These are phyloP conservation scores for Colletotrichum cereale DNA, from an alignment of 2,329 filamentous ascomycete genomes.

Conservation along the genomic window DNA sequence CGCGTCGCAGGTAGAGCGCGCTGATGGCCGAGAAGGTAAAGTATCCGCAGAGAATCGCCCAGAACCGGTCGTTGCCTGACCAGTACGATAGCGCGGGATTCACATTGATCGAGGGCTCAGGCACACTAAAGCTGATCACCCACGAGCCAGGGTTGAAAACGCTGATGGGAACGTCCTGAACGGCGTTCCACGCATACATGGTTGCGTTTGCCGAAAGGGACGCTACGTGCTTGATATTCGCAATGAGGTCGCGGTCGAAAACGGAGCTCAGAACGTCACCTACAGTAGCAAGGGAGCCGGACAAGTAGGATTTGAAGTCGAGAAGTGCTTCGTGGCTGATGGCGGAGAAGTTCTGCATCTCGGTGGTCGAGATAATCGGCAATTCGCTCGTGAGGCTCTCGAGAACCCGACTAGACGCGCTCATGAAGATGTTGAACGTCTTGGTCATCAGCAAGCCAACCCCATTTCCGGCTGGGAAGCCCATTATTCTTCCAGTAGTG, in stretches of 20 bases:
- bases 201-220: conserved; percentile 42
- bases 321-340: conserved; percentile 79
- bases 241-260: conserved; percentile 56
- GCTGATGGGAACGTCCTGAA: conserved; percentile 50
- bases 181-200: conserved; percentile 42
- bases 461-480: conserved; percentile 33
- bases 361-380: conserved; percentile 64
- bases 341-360: conserved; percentile 82
- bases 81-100: conserved; percentile 75
- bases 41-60: conserved; percentile 86
- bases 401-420: conserved; percentile 61
- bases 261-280: conserved; percentile 58
- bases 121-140: conserved; percentile 68
- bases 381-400: conserved; percentile 64
- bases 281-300: conserved; percentile 54
- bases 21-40: conserved; percentile 79
- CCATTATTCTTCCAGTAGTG: conserved; percentile 39
- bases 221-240: conserved; percentile 46
- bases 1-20: conserved; percentile 82
- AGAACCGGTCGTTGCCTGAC: conserved; percentile 73
- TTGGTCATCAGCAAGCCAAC: conserved; percentile 41
- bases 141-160: conserved; percentile 65
- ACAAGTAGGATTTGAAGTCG: conserved; percentile 67
- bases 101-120: conserved; percentile 53
- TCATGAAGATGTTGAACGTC: conserved; percentile 58